A percentile compares a stretch with the other conserved stretches of the same genome.
Conservation (phyloP, 2,329 filamentous ascomycete species). For the Cordyceps fumosorosea region DNA sequence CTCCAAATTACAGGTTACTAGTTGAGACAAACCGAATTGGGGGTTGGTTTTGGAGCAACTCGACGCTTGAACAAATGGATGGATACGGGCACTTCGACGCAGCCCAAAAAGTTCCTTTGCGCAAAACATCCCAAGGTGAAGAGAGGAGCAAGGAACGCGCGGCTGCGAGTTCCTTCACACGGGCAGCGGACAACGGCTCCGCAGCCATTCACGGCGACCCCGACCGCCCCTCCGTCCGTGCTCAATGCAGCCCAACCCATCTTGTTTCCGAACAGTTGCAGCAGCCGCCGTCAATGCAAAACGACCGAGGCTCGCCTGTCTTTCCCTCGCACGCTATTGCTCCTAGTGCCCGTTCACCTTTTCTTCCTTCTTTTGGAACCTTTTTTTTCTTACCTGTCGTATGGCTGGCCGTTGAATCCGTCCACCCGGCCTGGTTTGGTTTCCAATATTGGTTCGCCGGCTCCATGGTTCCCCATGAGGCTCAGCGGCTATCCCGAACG, state of each 20-base stretch:
- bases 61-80: background rate
- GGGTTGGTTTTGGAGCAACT: background rate
- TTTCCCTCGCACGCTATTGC: background rate
- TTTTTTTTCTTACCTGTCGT: background rate
- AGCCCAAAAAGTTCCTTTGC: background rate
- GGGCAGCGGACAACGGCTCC: background rate
- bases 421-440: too few relatives aligned
- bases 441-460: too few relatives aligned
- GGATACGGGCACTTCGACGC: background rate
- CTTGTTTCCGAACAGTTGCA: background rate
- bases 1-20: too few relatives aligned
- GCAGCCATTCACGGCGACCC: slow-evolving; percentile 9
- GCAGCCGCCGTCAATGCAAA: background rate
- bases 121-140: background rate
- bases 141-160: background rate
- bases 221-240: slow-evolving; percentile 7
- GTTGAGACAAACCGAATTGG: too few relatives aligned
- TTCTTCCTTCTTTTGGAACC: background rate
- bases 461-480: background rate
- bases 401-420: too few relatives aligned
- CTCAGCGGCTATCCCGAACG: background rate
- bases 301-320: background rate
- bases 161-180: background rate
- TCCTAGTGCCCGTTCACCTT: background rate
- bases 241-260: slow-evolving; percentile 2